These are phyloP conservation scores for Colletotrichum noveboracense DNA, from an alignment of 2,329 filamentous ascomycete genomes.

Conservation along the genomic window DNA sequence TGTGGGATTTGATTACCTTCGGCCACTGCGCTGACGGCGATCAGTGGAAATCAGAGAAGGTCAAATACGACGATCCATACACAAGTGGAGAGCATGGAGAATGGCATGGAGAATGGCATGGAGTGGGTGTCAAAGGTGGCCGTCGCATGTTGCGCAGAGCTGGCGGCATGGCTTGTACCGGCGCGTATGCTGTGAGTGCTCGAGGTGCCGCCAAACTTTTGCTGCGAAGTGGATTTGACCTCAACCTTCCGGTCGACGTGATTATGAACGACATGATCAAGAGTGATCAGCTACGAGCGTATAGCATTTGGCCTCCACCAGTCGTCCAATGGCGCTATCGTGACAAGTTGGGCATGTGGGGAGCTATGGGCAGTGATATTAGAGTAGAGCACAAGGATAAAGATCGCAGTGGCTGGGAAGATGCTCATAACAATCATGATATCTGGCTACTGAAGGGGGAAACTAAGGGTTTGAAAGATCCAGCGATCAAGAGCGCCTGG, in stretches of 20 bases:
- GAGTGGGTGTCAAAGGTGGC: constrained; percentile 17
- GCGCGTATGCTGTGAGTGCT: constrained; percentile 30
- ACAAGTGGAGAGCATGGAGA: background rate
- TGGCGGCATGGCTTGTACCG: constrained; percentile 28
- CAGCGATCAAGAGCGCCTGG: constrained; percentile 1
- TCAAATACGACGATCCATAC: background rate
- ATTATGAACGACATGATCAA: constrained; percentile 27
- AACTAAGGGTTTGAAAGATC: background rate
- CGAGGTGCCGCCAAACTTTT: constrained; percentile 32
- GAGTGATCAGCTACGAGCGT: constrained; percentile 25
- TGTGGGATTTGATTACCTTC: constrained; percentile 28
- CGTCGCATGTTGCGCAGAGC: constrained; percentile 28
- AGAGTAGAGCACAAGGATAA: constrained; percentile 20
- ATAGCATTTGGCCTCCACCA: constrained; percentile 28
- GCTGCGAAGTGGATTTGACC: constrained; percentile 23
- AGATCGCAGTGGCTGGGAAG: constrained; percentile 4
- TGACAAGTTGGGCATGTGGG: constrained; percentile 26
- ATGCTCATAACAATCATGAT: constrained; percentile 2
- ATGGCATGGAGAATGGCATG: constrained; percentile 24
- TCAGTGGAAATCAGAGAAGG: background rate
- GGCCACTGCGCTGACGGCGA: constrained; percentile 28
- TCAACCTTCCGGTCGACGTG: constrained; percentile 31
- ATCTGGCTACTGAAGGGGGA: constrained; percentile 1
- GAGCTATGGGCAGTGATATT: constrained; percentile 28
- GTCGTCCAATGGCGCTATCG: constrained; percentile 31